A percentile compares a stretch with the other conserved stretches of the same genome.
phyloP scores from a whole-genome alignment of 768 basidiomycete species.

The Floccularia luteovirens region DNA sequence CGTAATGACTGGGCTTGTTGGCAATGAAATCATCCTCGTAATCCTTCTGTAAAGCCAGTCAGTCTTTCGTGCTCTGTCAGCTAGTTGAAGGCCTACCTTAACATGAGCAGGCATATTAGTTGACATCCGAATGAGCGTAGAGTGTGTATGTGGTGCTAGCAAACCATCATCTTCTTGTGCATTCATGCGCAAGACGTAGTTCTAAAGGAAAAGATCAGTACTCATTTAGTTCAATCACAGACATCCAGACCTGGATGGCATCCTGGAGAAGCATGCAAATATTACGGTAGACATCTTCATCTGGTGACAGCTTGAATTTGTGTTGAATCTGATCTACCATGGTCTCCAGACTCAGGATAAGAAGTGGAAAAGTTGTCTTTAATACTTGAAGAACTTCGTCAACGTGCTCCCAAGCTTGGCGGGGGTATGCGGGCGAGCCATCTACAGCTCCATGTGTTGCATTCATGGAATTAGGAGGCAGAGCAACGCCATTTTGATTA shows the following conservation, averaged over 20 bases:
- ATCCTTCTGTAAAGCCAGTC: constrained; percentile 47
- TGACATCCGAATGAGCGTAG: constrained; percentile 52
- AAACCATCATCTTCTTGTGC: constrained; percentile 62
- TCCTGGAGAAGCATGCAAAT: constrained; percentile 84
- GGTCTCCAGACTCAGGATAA: constrained; percentile 93
- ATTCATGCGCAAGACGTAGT: constrained; percentile 62
- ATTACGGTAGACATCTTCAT: constrained; percentile 93
- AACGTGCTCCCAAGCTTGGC: constrained; percentile 82
- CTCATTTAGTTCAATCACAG: constrained; percentile 1
- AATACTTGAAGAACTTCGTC: constrained; percentile 91
- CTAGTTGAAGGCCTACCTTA: constrained; percentile 34
- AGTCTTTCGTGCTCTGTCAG: neutral
- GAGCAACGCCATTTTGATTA: constrained; percentile 12
- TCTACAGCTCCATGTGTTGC: constrained; percentile 9
- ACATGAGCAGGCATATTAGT: constrained; percentile 48
- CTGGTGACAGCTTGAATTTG: constrained; percentile 81
- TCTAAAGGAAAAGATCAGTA: constrained; percentile 28
- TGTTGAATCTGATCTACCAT: constrained; percentile 92
- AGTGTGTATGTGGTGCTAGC: constrained; percentile 44
- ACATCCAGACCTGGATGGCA: constrained; percentile 58
- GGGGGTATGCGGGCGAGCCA: constrained; percentile 21
- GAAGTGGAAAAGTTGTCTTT: constrained; percentile 92
- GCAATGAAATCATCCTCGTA: constrained; percentile 89
- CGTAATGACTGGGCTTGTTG: constrained; percentile 70
- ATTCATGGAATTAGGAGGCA: constrained; percentile 9